These are phyloP conservation scores for Podila epicladia DNA, from an alignment of 192 early-diverging fungal genomes.

Conservation along the genomic window DNA sequence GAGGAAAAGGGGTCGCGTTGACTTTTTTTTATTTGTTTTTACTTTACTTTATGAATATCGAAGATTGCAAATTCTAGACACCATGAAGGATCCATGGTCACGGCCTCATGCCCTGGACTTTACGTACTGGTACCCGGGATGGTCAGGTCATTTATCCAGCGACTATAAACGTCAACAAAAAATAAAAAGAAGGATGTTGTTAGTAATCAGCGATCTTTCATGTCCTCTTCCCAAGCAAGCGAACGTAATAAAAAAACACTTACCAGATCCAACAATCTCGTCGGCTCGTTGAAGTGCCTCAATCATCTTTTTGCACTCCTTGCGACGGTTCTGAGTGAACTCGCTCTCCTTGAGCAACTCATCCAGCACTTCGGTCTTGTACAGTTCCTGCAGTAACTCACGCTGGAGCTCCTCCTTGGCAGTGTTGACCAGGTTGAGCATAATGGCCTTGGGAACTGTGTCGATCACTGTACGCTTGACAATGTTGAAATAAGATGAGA, in stretches of 20 bases:
- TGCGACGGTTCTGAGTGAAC: constrained; percentile 85
- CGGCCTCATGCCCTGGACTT: neutral
- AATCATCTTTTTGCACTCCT: constrained; percentile 99
- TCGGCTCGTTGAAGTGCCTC: constrained; percentile 89
- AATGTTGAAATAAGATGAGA: constrained; percentile 98
- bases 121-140: neutral
- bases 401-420: constrained; percentile 96
- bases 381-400: constrained; percentile 94
- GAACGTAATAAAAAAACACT: neutral
- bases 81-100: no score
- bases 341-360: constrained; percentile 98
- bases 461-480: constrained; percentile 98
- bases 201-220: no score
- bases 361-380: constrained; percentile 94
- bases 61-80: neutral
- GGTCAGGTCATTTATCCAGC: neutral
- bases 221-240: neutral
- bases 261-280: constrained; percentile 60
- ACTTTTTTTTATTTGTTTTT: no score
- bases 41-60: neutral
- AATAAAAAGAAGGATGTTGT: neutral
- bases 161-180: neutral
- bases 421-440: constrained; percentile 94
- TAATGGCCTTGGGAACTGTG: constrained; percentile 98
- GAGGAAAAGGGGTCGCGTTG: no score